Base-by-base conservation (phyloP, 1,139 yeast genomes). In the Debaryomyces udenii region DNA sequence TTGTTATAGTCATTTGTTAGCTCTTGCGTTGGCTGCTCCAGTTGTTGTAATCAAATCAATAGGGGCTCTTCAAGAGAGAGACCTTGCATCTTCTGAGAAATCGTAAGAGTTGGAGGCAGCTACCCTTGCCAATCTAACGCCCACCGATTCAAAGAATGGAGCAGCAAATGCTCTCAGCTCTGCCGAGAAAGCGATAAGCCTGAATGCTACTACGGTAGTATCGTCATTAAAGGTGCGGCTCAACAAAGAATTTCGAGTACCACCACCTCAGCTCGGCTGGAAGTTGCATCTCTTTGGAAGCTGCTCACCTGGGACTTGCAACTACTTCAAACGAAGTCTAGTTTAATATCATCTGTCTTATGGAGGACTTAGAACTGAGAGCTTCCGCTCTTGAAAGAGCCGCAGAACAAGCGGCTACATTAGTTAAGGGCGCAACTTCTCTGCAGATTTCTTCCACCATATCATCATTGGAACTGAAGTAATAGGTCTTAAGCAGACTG, bases 381-480 rank as follows among this genome's bases (percentile, higher is more conserved):
- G 27, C 27, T 13, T 13, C 13, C 1, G 27, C 13, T 7, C 27
- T 32, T 9, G 35, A 32, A 32, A 13, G 18, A 11, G 27, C 35
- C 9, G 18, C 23, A 14, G 27, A 32, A 15, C 16, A 14, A 23
- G 35, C 35, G n/a, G 23, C 23, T 22, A n/a, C 27, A n/a, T 20
- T 27, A 4, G 27, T 26, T 4, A 32, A 32, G 11, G 27, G 27
- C 13, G 35, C 28, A 15, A 32, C 35, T 9, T 11, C 35, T 10
- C 35, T 32, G 35, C 27, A 32, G 23, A 23, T 32, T 14, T 11
- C 35, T 5, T 23, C 35, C n/a, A 32, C 22, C 6, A 17, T 20
- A 9, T 5, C n/a, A 3, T 11, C 35, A 6, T 32, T 32, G 20
- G 27, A 32, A 14, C 35, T 32, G 35, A 32, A 11, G 35, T 26